Conservation (phyloP, 148 eudicot genomes). For the Fallopia convolvulus region DNA sequence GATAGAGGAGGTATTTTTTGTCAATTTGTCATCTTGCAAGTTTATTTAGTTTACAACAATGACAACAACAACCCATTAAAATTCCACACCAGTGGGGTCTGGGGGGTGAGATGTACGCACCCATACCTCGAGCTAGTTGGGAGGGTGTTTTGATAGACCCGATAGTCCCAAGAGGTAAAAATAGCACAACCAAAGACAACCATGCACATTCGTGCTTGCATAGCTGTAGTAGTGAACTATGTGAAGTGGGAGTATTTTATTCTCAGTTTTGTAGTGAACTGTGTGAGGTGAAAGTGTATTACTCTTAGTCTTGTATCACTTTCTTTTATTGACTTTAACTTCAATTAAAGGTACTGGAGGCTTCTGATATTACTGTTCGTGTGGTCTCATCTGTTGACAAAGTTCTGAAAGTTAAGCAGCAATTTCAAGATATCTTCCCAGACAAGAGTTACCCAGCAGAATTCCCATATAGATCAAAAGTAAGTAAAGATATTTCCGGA, state of each 20-base stretch:
- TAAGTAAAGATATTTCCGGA: constrained; percentile 17
- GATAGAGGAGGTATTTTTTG: neutral
- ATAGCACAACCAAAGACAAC: too few relatives aligned
- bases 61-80: too few relatives aligned
- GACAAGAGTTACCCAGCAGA: constrained; percentile 66
- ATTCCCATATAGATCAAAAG: constrained; percentile 78
- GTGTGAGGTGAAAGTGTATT: neutral
- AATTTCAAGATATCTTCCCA: constrained; percentile 58
- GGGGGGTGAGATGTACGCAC: too few relatives aligned
- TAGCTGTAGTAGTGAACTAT: neutral
- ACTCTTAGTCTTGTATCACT: neutral
- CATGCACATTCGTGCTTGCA: neutral
- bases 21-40: neutral
- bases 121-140: too few relatives aligned
- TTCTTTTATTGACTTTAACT: neutral
- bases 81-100: too few relatives aligned
- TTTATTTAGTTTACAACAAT: neutral
- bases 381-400: constrained; percentile 76
- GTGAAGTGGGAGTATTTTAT: too few relatives aligned
- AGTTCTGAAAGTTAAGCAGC: constrained; percentile 68
- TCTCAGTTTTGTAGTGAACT: neutral
- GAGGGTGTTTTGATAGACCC: too few relatives aligned
- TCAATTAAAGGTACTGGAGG: constrained; percentile 47
- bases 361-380: constrained; percentile 62
- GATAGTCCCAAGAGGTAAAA: too few relatives aligned